Evolutionary conservation across 495 filamentous ascomycete genomes (phyloP).

Genomic region (Hypoxylon cercidicola): DNA sequence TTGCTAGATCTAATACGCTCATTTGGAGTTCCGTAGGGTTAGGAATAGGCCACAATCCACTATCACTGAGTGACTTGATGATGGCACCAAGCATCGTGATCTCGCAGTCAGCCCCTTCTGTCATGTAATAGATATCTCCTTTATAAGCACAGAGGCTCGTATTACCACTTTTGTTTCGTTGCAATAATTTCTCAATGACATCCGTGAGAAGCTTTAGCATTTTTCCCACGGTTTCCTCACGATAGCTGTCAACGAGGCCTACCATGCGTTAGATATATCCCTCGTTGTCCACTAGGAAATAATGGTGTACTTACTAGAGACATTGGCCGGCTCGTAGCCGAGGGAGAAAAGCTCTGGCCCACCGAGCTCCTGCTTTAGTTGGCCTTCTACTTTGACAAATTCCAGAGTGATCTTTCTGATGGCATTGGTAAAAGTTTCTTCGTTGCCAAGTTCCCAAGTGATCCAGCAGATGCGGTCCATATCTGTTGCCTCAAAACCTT

Average conservation of each 20-base stretch:
- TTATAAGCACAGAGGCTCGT: too few species aligned
- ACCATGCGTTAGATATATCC: background rate
- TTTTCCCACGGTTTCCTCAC: background rate
- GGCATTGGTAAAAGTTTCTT: background rate
- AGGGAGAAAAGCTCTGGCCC: background rate
- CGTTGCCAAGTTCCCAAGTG: constrained; percentile 21
- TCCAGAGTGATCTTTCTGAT: background rate
- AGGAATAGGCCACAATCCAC: constrained; percentile 10
- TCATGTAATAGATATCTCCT: background rate
- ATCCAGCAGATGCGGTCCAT: constrained; percentile 15
- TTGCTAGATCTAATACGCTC: background rate
- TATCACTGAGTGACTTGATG: background rate
- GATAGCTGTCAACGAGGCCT: background rate
- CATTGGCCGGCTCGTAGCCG: constrained; percentile 1
- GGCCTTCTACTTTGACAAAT: constrained; percentile 2
- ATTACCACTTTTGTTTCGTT: too few species aligned
- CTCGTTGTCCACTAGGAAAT: background rate
- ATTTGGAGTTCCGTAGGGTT: constrained; percentile 4
- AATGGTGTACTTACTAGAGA: constrained; percentile 2
- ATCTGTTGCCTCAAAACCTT: background rate
- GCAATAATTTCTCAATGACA: background rate
- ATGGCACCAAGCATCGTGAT: constrained; percentile 10
- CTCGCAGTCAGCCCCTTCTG: background rate
- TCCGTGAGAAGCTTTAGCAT: background rate
- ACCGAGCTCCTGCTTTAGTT: background rate